Percentiles rank a stretch among this genome's conserved stretches.
These are phyloP conservation scores for Colletotrichum plurivorum DNA, from an alignment of 2,329 filamentous ascomycete genomes.

Conservation along the genomic window DNA sequence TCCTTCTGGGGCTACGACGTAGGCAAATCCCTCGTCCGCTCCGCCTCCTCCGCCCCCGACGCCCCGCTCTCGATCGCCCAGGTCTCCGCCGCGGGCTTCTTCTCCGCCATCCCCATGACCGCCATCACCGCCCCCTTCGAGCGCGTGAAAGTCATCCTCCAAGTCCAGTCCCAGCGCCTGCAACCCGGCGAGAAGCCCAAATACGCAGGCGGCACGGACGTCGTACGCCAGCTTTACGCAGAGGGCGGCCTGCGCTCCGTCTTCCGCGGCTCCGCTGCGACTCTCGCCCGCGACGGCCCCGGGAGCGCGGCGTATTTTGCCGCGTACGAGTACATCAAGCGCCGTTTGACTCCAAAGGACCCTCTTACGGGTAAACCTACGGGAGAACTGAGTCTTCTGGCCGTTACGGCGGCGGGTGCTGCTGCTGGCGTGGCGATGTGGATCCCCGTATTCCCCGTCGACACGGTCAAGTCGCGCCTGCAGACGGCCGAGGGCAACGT, in stretches of 20 bases:
- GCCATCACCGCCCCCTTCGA: conserved; percentile 99
- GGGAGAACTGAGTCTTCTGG: conserved; percentile 84
- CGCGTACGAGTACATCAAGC: conserved; percentile 96
- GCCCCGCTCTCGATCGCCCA: conserved; percentile 85
- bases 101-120: conserved; percentile 98
- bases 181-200: conserved; percentile 92
- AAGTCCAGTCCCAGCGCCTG: conserved; percentile 95
- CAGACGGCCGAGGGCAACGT: conserved; percentile 92
- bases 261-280: conserved; percentile 92
- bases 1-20: conserved; percentile 92
- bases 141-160: conserved; percentile 97
- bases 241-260: conserved; percentile 92
- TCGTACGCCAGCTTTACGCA: conserved; percentile 92
- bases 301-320: conserved; percentile 97
- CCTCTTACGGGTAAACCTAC: conserved; percentile 77
- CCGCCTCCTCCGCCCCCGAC: conserved; percentile 74
- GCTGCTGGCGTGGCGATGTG: conserved; percentile 98
- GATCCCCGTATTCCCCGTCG: conserved; percentile 98
- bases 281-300: conserved; percentile 92
- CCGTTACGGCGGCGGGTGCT: conserved; percentile 88
- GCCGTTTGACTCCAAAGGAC: conserved; percentile 86
- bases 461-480: conserved; percentile 94
- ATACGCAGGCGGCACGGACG: conserved; percentile 89
- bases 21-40: conserved; percentile 88
- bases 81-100: conserved; percentile 93